Evolutionary conservation across 768 basidiomycete species (phyloP), one percentile per base, ranked within the genome.

Genomic region (Leccinum imitatum): DNA sequence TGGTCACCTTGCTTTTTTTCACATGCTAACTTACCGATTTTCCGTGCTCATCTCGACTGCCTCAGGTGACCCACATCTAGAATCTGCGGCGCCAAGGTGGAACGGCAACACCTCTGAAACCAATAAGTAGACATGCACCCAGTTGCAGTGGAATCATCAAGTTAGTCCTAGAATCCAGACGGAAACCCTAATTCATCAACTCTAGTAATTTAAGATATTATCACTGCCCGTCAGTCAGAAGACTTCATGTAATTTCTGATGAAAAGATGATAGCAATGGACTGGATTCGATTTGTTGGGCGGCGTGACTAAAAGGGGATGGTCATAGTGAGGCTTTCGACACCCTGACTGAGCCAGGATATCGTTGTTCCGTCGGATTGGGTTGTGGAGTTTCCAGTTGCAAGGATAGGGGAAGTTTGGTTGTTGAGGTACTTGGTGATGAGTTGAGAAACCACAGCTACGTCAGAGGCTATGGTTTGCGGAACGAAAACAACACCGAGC

Each of bases 391-490:
- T 69, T 15, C 89, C 89, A 13, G 74, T 77, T 2, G 87, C 89
- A 58, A 84, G 67, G 39, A 90, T 84, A 3, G 75, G 78, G 3
- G 87, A 83, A 17, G 64, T 70, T 21, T 83, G 82, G 25, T 85
- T 79, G 65, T 91, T 90, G 63, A 91, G 75, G 67, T 87, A 90
- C 50, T 83, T 81, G 19, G 87, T 87, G 71, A 91, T 90, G 44
- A 91, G 75, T 54, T 82, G 69, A 9, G 86, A 86, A 51, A 89
- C 74, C n/a, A 67, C 64, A 4, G 71, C 76, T 35, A 90, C 78
- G 50, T 80, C 73, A 6, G 73, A 67, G 9, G 79, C 59, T 23
- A 73, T 73, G 11, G 77, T 79, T 57, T 90, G 86, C 4, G 77
- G 81, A 46, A 85, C 65, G 39, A 91, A 76, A 19, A 77, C 73